These are phyloP conservation scores for Verticillium klebahnii DNA, from an alignment of 2,329 filamentous ascomycete species.

Conservation along the genomic window DNA sequence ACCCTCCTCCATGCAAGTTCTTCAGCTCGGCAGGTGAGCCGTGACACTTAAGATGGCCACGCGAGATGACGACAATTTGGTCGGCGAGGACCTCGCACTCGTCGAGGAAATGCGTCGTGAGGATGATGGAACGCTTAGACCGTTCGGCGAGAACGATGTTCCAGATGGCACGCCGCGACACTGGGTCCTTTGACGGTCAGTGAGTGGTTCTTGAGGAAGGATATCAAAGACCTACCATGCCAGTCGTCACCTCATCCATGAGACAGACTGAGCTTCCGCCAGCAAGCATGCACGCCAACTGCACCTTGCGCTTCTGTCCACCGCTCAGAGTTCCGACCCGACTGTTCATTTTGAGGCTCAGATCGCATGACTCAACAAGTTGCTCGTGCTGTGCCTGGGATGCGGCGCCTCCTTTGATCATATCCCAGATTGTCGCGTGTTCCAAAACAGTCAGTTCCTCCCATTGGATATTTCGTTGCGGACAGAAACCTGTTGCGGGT, in stretches of 20 bases:
- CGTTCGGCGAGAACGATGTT: constrained; percentile 65
- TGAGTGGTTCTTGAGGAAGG: too few relatives aligned
- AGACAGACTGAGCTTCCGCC: constrained; percentile 69
- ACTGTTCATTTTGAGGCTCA: constrained; percentile 61
- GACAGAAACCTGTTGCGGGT: constrained; percentile 56
- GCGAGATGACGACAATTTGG: constrained; percentile 65
- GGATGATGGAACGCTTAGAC: constrained; percentile 59
- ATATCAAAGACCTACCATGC: constrained; percentile 33
- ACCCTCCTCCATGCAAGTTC: constrained; percentile 50
- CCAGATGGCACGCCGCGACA: constrained; percentile 46
- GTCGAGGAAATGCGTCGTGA: constrained; percentile 72
- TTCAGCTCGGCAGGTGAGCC: constrained; percentile 64
- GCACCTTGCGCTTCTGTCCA: constrained; percentile 73
- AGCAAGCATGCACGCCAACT: constrained; percentile 74
- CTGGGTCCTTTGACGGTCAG: constrained; percentile 44
- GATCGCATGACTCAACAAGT: constrained; percentile 50
- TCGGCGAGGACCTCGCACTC: constrained; percentile 69
- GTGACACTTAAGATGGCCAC: constrained; percentile 59
- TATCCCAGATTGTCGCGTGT: constrained; percentile 65
- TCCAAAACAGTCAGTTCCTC: constrained; percentile 66
- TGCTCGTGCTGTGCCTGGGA: constrained; percentile 39
- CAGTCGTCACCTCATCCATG: constrained; percentile 70
- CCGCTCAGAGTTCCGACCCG: constrained; percentile 63
- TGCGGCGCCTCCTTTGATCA: constrained; percentile 51
- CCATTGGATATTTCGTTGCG: constrained; percentile 75